Evolutionary conservation across 2,329 filamentous ascomycete species (phyloP), one percentile per base, ranked within the genome.

Genomic region (Knufia fluminis): DNA sequence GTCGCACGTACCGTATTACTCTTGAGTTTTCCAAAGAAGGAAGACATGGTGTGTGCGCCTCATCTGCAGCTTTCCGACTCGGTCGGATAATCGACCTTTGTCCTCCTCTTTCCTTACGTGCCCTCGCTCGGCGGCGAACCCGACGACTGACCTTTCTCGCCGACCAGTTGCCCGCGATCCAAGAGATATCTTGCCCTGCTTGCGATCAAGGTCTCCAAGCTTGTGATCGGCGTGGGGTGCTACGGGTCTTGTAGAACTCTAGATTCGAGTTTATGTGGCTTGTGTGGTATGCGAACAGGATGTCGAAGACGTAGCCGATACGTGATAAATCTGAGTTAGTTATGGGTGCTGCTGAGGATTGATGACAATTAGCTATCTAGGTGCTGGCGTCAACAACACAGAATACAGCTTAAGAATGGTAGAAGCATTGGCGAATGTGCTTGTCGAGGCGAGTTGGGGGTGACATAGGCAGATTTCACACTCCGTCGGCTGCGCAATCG

Each of bases 1-100:
- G 17, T 40, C 40, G 40, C 12, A 43, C 40, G 22, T 43, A 43
- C 43, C 17, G 38, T 43, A 20, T 68, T 68, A 50, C 68, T 66
- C 62, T 75, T 76, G 61, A 77, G 69, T 59, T 73, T 71, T 54
- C 71, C 69, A 63, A 77, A 76, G 70, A 77, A 76, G 39, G 69
- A 71, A 59, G 70, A 69, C 74, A 77, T 77, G 57, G 35, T 56
- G 20, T 40, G 54, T 26, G 50, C 49, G 52, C 55, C 49, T 55
- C 54, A 58, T 58, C 55, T 58, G 57, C 54, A 51, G 50, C 46
- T 50, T 48, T 50, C 57, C 57, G 55, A 53, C 48, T 24, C 19
- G 38, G 46, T 42, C 46, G 46, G 46, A 33, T 22, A 35, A n/a
- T 23, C 8, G 24, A 10, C 36, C 38, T n/a, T 16, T 20, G 17